Conservation (phyloP, 2,329 filamentous ascomycete species). For the Ophiostoma piceae region DNA sequence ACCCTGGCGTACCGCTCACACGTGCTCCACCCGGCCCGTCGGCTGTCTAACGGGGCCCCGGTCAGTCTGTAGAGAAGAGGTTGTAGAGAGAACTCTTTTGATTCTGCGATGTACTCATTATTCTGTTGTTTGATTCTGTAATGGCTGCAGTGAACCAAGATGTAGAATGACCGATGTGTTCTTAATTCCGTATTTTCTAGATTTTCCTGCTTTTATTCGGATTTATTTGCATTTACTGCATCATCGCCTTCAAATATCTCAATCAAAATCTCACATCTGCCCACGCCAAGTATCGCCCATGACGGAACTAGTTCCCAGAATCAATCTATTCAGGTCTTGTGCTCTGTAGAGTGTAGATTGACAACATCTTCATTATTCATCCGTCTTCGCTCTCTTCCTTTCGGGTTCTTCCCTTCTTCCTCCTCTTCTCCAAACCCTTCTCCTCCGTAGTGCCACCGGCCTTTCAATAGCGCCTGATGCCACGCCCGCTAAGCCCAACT, state of each 20-base stretch:
- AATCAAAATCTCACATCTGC: too few species aligned
- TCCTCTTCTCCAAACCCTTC: neutral
- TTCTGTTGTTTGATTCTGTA: neutral
- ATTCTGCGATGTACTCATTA: neutral
- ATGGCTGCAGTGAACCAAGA: too few species aligned
- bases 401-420: neutral
- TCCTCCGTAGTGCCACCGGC: slow-evolving; percentile 4
- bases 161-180: too few species aligned
- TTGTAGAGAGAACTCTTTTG: neutral
- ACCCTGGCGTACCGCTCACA: slow-evolving; percentile 11
- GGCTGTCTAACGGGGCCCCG: slow-evolving; percentile 25
- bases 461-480: slow-evolving; percentile 27
- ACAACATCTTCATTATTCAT: too few species aligned
- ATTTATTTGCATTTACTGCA: neutral
- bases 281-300: neutral
- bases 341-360: too few species aligned
- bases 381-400: neutral
- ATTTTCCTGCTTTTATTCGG: neutral
- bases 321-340: neutral
- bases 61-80: slow-evolving; percentile 17
- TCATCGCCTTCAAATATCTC: too few species aligned
- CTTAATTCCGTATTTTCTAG: neutral
- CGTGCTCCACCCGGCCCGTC: slow-evolving; percentile 27
- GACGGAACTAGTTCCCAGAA: neutral
- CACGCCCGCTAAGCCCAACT: slow-evolving; percentile 26